These are phyloP conservation scores for Gryganskiella cystojenkinii DNA, from an alignment of 192 early-diverging fungal genomes.

Conservation along the genomic window DNA sequence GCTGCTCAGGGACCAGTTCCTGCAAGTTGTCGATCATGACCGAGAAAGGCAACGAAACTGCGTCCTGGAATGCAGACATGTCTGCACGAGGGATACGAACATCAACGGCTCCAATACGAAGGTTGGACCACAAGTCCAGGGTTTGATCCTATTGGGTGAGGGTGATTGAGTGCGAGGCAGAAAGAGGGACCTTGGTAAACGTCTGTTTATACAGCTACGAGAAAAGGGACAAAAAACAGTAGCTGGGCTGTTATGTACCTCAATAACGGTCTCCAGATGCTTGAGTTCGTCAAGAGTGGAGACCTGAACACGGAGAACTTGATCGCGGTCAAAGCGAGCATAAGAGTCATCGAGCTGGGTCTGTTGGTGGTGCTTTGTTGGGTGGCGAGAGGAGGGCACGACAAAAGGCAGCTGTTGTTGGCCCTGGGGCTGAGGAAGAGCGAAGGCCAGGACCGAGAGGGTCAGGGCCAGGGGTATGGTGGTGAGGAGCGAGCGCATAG, in stretches of 20 bases:
- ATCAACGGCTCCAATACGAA: constrained; percentile 45
- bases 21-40: constrained; percentile 39
- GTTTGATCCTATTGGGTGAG: constrained; percentile 12
- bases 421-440: no score
- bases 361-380: no score
- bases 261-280: constrained; percentile 19
- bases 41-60: constrained; percentile 5
- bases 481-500: no score
- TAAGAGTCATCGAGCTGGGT: constrained; percentile 1
- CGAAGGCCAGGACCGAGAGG: no score
- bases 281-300: constrained; percentile 24
- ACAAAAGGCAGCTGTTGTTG: no score
- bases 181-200: not conserved
- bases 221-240: not conserved
- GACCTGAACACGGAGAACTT: constrained; percentile 34
- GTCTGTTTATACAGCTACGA: not conserved
- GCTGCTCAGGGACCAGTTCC: constrained; percentile 19
- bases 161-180: not conserved
- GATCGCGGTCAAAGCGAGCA: constrained; percentile 35
- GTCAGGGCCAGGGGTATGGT: no score
- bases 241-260: no score
- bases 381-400: no score
- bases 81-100: constrained; percentile 25
- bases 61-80: constrained; percentile 5
- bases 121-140: constrained; percentile 39